Evolutionary conservation across 805 yeast genomes (phyloP), one percentile per base, ranked within the genome.

Genomic region (Teunomyces tritomae): DNA sequence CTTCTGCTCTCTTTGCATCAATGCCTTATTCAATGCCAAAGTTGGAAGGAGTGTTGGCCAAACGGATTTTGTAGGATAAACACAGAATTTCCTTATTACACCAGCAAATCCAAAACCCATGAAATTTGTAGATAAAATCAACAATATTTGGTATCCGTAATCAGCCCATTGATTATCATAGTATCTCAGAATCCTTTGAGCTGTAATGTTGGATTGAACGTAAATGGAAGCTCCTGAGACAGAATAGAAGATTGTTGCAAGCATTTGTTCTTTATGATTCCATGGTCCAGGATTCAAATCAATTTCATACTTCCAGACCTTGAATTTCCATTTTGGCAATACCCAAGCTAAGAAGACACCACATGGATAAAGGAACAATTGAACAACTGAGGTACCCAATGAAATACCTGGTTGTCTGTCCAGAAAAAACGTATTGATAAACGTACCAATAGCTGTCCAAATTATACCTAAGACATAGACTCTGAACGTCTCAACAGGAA

Each of bases 201-300:
- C 59, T 6, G 51, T 53, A 40, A 61, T 58, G 45, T 59, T 60
- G 37, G 42, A 56, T 2, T 51, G 28, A 11, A 59, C 62, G 26
- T 49, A 67, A 45, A 59, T 53, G 48, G 57, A 53, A 24, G 65
- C 55, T 29, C 60, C 57, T 33, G 70, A 66, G 20, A 70, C 67
- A 42, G 69, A 62, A 55, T 57, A 67, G 57, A 69, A 68, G 14
- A 74, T 57, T 4, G 87, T 78, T 1, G 84, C 71, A 49, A 84
- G 72, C 81, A 82, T 79, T 61, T 84, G 89, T 56, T 83, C 88
- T 57, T 83, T 83, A 52, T 63, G 70, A 27, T 71, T 67, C 84
- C 86, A 84, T 11, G 85, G 84, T 9, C 87, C 85, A 3, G 84
- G 85, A 59, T 81, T 81, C 42, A 82, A 59, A 8, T 49, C 54